Percentiles rank a stretch among this genome's conserved stretches.
Conservation (phyloP, 768 basidiomycete species). For the Tremella mesenterica region DNA sequence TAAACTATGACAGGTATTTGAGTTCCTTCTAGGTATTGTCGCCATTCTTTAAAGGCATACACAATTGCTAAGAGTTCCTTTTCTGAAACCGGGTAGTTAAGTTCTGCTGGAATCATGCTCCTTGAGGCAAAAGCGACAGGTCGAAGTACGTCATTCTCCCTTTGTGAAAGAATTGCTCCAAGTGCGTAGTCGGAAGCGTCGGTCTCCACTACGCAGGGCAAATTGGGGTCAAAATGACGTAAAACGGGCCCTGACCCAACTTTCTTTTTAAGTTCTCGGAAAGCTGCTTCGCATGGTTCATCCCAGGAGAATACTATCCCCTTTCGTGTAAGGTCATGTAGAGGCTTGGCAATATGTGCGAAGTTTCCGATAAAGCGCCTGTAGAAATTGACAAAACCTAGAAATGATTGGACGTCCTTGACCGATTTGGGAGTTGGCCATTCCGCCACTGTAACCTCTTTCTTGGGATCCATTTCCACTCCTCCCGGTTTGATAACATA, state of each 20-base stretch:
- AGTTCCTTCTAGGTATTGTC: slow-evolving; percentile 4
- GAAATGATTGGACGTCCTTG: slow-evolving; percentile 15
- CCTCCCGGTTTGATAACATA: background rate
- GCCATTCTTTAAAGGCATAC: slow-evolving; percentile 3
- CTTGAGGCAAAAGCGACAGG: slow-evolving; percentile 18
- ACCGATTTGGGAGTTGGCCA: slow-evolving; percentile 21
- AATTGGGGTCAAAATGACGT: slow-evolving; percentile 8
- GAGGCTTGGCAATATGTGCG: slow-evolving; percentile 11
- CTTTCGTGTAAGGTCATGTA: slow-evolving; percentile 5
- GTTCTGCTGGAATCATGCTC: slow-evolving; percentile 37
- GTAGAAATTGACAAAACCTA: slow-evolving; percentile 24
- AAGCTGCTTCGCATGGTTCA: background rate
- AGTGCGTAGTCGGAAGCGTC: slow-evolving; percentile 38
- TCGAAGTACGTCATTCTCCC: background rate
- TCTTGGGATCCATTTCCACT: background rate
- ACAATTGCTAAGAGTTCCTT: slow-evolving; percentile 18
- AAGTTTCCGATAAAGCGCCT: slow-evolving; percentile 21
- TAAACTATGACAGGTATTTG: background rate
- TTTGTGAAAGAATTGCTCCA: slow-evolving; percentile 39
- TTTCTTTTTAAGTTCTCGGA: background rate
- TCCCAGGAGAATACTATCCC: slow-evolving; percentile 3
- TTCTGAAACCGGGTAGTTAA: slow-evolving; percentile 51
- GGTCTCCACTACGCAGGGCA: slow-evolving; percentile 12
- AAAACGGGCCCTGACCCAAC: background rate
- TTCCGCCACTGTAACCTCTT: slow-evolving; percentile 4